Percentiles rank a stretch among this genome's conserved stretches.
phyloP scores from a whole-genome alignment of 73 alveolate species.

The Paramecium sexaurelia region DNA sequence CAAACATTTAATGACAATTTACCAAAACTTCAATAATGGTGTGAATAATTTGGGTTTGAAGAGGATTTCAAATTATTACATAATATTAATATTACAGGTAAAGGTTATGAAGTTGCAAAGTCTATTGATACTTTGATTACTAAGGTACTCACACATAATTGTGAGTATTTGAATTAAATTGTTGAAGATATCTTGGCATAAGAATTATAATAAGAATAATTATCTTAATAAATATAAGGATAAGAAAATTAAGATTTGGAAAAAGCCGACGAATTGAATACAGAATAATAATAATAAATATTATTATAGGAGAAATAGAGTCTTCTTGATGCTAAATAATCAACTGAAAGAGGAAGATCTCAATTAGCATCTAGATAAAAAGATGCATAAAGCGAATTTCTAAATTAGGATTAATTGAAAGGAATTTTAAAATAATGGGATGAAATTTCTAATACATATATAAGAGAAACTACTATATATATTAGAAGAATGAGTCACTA shows the following conservation, averaged over 20 bases:
- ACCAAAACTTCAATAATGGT: neutral
- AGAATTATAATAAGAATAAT: neutral
- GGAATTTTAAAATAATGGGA: conserved; percentile 44
- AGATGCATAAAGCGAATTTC: conserved; percentile 5
- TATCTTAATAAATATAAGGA: neutral
- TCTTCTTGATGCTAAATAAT: conserved; percentile 29
- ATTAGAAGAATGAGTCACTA: conserved; percentile 20
- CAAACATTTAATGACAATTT: neutral
- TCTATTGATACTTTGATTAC: neutral
- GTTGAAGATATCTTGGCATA: neutral
- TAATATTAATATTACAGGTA: neutral
- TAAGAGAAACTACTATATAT: neutral
- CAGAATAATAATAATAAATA: neutral
- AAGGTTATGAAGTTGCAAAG: conserved; percentile 30
- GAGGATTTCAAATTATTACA: neutral
- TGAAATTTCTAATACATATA: conserved; percentile 24
- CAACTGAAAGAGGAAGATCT: conserved; percentile 38
- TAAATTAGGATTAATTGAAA: neutral
- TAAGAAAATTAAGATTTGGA: neutral
- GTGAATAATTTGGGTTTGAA: conserved; percentile 1
- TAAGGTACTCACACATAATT: neutral
- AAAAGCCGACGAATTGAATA: neutral
- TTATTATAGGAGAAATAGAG: neutral
- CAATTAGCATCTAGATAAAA: conserved; percentile 9
- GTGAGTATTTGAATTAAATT: neutral